A percentile compares a stretch with the other conserved stretches of the same genome.
Evolutionary conservation across 805 yeast species (phyloP).

Genomic region (Zygosaccharomyces siamensis): DNA sequence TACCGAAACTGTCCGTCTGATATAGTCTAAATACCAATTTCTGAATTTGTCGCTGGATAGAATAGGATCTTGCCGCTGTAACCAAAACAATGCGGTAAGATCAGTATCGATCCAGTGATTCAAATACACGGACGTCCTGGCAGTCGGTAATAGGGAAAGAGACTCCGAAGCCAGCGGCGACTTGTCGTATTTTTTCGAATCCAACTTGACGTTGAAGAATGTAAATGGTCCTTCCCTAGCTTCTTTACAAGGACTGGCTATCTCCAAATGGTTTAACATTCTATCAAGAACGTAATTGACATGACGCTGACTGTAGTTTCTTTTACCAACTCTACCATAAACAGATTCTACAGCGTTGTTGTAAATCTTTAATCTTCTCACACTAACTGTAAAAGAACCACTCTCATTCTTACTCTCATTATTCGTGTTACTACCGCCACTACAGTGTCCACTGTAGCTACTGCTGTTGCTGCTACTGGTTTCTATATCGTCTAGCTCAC

Average conservation of each 20-base stretch:
- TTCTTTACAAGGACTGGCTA: not conserved
- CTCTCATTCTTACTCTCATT: conserved; percentile 4
- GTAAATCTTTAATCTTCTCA: conserved; percentile 31
- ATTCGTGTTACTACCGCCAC: conserved; percentile 3
- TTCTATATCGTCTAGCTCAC: not conserved
- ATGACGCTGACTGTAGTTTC: conserved; percentile 19
- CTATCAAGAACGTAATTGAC: conserved; percentile 22
- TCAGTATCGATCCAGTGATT: conserved; percentile 13
- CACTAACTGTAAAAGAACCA: conserved; percentile 28
- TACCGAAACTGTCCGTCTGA: conserved; percentile 13
- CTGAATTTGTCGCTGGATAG: conserved; percentile 15
- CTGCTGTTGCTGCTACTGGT: not conserved
- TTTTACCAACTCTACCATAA: conserved; percentile 13
- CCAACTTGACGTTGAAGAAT: conserved; percentile 8
- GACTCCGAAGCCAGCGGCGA: conserved; percentile 5
- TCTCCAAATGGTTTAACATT: conserved; percentile 13
- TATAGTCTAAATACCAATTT: conserved; percentile 18
- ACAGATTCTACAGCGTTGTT: conserved; percentile 27
- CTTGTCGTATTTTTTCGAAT: not conserved
- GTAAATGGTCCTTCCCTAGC: conserved; percentile 19
- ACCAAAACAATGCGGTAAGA: conserved; percentile 14
- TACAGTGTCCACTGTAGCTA: not conserved
- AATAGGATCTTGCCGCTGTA: conserved; percentile 18
- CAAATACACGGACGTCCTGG: conserved; percentile 4
- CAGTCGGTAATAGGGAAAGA: not conserved